phyloP scores from a whole-genome alignment of 306 rosid species.

The Gastrolobium bilobum region DNA sequence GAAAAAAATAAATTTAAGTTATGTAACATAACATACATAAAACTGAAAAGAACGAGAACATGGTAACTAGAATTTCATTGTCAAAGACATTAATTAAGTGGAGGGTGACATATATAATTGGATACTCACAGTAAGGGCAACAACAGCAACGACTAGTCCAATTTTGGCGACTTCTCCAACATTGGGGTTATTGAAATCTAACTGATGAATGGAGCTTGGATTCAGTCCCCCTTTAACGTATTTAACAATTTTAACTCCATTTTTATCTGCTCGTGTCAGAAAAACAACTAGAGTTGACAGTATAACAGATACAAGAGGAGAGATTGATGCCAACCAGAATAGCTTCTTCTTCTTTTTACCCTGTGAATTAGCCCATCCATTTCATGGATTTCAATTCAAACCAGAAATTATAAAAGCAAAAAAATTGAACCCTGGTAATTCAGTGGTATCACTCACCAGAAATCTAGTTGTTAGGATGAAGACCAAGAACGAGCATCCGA shows the following conservation, averaged over 20 bases:
- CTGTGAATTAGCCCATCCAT: slow-evolving; percentile 47
- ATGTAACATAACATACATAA: too few relatives aligned
- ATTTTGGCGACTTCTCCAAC: slow-evolving; percentile 65
- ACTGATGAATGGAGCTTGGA: slow-evolving; percentile 72
- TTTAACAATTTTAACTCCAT: slow-evolving; percentile 81
- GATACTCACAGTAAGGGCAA: slow-evolving; percentile 82
- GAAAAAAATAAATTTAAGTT: too few relatives aligned
- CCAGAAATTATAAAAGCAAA: neutral
- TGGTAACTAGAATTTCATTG: neutral
- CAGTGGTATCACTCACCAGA: slow-evolving; percentile 59
- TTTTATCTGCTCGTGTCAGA: slow-evolving; percentile 68
- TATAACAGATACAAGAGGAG: slow-evolving; percentile 77
- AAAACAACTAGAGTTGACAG: slow-evolving; percentile 74
- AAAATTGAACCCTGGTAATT: too few relatives aligned
- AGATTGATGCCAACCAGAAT: slow-evolving; percentile 84
- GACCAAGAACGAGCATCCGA: slow-evolving; percentile 74
- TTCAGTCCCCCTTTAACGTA: slow-evolving; percentile 81
- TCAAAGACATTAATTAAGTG: neutral
- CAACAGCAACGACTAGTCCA: slow-evolving; percentile 71
- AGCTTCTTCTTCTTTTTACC: slow-evolving; percentile 70
- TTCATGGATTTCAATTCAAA: slow-evolving; percentile 11
- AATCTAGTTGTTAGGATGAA: slow-evolving; percentile 72
- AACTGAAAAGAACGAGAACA: too few relatives aligned
- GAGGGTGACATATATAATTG: neutral
- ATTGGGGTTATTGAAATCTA: slow-evolving; percentile 60